phyloP scores from a whole-genome alignment of 768 basidiomycete genomes.

The Lactifluus hygrophoroides region DNA sequence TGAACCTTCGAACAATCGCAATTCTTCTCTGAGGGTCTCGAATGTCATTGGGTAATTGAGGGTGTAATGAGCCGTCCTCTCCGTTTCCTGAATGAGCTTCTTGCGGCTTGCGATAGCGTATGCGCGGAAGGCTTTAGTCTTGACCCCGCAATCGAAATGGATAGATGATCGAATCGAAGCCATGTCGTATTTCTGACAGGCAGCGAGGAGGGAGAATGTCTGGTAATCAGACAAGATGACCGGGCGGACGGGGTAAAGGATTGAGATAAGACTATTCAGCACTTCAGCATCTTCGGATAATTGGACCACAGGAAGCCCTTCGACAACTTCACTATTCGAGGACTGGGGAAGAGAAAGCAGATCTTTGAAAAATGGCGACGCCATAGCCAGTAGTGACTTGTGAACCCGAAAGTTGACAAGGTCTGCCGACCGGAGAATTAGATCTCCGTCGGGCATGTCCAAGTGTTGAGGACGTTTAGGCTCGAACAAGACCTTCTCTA shows the following conservation, averaged over 20 bases:
- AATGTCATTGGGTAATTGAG: background rate
- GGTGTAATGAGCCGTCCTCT: background rate
- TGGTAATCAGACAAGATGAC: background rate
- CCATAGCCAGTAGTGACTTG: background rate
- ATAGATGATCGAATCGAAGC: background rate
- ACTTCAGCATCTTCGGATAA: too few relatives aligned
- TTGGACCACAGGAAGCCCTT: background rate
- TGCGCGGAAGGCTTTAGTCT: slow-evolving; percentile 1
- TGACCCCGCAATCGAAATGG: background rate
- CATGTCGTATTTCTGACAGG: slow-evolving; percentile 23
- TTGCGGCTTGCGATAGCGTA: slow-evolving; percentile 15
- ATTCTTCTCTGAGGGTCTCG: background rate
- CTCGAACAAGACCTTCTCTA: too few relatives aligned
- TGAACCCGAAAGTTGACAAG: background rate
- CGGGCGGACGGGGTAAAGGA: too few relatives aligned
- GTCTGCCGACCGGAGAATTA: background rate
- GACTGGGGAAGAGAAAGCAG: background rate
- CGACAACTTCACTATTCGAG: background rate
- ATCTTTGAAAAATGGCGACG: background rate
- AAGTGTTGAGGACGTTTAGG: background rate
- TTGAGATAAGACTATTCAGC: too few relatives aligned
- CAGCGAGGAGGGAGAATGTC: slow-evolving; percentile 5
- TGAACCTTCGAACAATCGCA: background rate
- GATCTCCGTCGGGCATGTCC: background rate
- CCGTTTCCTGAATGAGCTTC: background rate